Evolutionary conservation across 768 basidiomycete species (phyloP).

Genomic region (Udeniomyces megalosporus): DNA sequence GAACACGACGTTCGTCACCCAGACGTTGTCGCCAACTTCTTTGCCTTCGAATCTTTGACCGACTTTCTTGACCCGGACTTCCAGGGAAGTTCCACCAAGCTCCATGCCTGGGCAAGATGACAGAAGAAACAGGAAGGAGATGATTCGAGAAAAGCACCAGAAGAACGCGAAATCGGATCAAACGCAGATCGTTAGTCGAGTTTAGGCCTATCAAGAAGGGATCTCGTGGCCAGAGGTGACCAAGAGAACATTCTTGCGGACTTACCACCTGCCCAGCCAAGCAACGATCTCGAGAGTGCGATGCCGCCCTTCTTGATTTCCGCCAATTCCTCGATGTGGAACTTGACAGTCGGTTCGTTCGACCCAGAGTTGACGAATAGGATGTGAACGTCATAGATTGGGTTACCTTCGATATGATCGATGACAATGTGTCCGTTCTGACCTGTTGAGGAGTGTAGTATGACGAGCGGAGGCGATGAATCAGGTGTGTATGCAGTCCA

Average conservation of each 20-base stretch:
- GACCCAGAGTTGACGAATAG: constrained; percentile 22
- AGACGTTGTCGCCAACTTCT: not conserved
- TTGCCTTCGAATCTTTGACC: constrained; percentile 17
- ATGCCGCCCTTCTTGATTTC: constrained; percentile 33
- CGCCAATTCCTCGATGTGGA: constrained; percentile 30
- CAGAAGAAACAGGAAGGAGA: not conserved
- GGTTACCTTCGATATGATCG: constrained; percentile 13
- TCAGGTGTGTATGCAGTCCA: no score
- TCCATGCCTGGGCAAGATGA: constrained; percentile 19
- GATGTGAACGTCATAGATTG: not conserved
- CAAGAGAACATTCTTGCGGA: no score
- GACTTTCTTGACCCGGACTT: constrained; percentile 28
- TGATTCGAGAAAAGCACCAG: no score
- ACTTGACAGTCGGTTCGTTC: constrained; percentile 21
- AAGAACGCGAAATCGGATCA: no score
- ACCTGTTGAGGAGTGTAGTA: no score
- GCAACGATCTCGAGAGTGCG: constrained; percentile 29
- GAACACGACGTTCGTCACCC: constrained; percentile 6
- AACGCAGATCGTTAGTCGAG: no score
- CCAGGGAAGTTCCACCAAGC: constrained; percentile 30
- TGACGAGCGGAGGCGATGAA: no score
- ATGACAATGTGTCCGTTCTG: constrained; percentile 29
- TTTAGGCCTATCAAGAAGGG: no score
- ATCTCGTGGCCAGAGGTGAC: no score
- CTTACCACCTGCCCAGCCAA: constrained; percentile 27